Evolutionary conservation across 352 stramenopile genomes (phyloP).

Genomic region (Phytophthora sp.): DNA sequence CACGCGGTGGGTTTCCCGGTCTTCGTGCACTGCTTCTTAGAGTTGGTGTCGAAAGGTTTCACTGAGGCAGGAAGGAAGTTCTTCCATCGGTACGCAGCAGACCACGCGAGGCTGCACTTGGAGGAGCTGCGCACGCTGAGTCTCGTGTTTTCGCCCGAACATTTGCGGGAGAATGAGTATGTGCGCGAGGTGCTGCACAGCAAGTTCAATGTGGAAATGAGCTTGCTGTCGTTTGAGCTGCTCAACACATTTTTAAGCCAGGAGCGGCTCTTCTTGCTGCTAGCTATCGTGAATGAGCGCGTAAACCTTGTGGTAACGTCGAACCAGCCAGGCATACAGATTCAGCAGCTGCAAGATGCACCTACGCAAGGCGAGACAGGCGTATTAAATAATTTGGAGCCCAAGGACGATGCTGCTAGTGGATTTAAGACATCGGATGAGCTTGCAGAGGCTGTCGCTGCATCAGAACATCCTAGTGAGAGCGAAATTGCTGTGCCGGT

Average conservation of each 20-base stretch:
- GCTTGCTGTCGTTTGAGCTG: constrained; percentile 84
- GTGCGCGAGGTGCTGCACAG: constrained; percentile 75
- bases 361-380: constrained; percentile 10
- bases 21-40: constrained; percentile 85
- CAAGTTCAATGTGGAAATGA: constrained; percentile 88
- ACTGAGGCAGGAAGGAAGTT: constrained; percentile 56
- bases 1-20: constrained; percentile 79
- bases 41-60: constrained; percentile 76
- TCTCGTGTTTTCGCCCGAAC: constrained; percentile 65
- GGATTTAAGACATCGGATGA: constrained; percentile 65
- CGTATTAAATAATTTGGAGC: constrained; percentile 51
- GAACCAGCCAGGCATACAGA: constrained; percentile 72
- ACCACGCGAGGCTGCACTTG: constrained; percentile 75
- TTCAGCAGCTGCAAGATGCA: constrained; percentile 69
- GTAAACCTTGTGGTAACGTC: constrained; percentile 76
- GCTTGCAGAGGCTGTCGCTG: constrained; percentile 55
- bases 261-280: constrained; percentile 74
- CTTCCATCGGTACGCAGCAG: constrained; percentile 58
- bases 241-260: constrained; percentile 83
- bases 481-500: constrained; percentile 71
- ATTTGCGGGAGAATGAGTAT: constrained; percentile 79
- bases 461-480: constrained; percentile 62
- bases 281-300: constrained; percentile 82
- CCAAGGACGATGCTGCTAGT: constrained; percentile 34
- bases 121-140: constrained; percentile 71